phyloP scores from a whole-genome alignment of 2,329 filamentous ascomycete species.

The Colletotrichum tamarilloi region DNA sequence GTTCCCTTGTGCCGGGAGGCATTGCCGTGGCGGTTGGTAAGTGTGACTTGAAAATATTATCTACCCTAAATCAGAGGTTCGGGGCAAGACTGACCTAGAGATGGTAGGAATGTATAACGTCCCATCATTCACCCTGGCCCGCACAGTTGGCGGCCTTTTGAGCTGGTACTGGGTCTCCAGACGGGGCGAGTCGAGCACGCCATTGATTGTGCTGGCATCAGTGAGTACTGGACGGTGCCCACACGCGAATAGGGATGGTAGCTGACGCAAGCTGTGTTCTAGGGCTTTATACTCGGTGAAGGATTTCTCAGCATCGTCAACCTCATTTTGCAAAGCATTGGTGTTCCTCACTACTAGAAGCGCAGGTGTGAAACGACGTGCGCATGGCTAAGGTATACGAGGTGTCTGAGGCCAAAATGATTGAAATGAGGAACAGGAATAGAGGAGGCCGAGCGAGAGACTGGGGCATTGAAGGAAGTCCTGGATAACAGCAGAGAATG shows the following conservation, averaged over 20 bases:
- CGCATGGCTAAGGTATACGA: background rate
- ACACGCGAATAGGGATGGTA: background rate
- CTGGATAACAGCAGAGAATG: background rate
- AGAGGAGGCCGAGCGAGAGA: background rate
- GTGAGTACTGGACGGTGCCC: conserved; percentile 50
- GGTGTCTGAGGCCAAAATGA: background rate
- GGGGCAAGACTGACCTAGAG: background rate
- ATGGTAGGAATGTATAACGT: conserved; percentile 93
- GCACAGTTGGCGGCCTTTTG: conserved; percentile 80
- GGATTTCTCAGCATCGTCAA: conserved; percentile 94
- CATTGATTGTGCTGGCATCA: conserved; percentile 87
- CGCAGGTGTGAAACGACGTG: background rate
- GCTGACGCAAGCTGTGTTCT: conserved; percentile 1
- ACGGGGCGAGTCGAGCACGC: conserved; percentile 68
- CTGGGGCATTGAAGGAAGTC: too few relatives aligned
- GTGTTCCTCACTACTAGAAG: conserved; percentile 73
- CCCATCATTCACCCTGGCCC: conserved; percentile 91
- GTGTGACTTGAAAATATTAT: background rate
- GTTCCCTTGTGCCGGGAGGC: conserved; percentile 84
- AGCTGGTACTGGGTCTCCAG: conserved; percentile 81
- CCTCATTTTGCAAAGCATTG: conserved; percentile 79
- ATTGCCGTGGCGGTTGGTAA: conserved; percentile 93
- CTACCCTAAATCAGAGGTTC: background rate
- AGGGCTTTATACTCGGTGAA: conserved; percentile 92
- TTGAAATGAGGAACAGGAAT: background rate